Evolutionary conservation across 345 rosid species (phyloP).

Genomic region (Linum trigynum): DNA sequence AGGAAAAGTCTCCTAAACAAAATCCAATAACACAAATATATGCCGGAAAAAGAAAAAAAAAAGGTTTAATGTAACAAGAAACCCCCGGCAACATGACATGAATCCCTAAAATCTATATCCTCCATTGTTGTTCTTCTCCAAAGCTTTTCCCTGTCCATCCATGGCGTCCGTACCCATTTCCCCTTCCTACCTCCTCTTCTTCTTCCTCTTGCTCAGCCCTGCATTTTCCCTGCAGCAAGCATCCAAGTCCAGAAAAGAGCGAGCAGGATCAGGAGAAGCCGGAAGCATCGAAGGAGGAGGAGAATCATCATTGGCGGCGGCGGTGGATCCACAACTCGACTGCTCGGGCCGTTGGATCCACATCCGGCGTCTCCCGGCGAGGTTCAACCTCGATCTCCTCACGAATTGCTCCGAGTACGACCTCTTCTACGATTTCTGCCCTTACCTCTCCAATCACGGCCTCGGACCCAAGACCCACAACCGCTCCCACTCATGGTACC

Average conservation of each 20-base stretch:
- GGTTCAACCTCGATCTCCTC: conserved; percentile 85
- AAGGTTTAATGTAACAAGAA: too few species aligned
- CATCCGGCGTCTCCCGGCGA: conserved; percentile 60
- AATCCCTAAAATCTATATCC: not conserved
- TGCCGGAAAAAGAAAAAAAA: too few species aligned
- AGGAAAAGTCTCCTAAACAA: too few species aligned
- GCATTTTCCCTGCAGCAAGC: not conserved
- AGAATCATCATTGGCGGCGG: too few species aligned
- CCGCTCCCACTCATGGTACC: conserved; percentile 76
- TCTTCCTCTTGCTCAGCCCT: conserved; percentile 2
- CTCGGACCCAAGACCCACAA: conserved; percentile 77
- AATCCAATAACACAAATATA: too few species aligned
- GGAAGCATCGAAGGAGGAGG: not conserved
- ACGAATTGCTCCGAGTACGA: conserved; percentile 62
- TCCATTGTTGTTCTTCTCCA: not conserved
- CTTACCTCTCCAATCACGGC: conserved; percentile 73
- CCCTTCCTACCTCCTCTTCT: not conserved
- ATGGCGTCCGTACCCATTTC: not conserved
- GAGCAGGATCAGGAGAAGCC: not conserved
- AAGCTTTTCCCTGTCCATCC: too few species aligned
- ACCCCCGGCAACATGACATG: too few species aligned
- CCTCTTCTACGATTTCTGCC: conserved; percentile 54
- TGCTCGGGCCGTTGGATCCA: conserved; percentile 83
- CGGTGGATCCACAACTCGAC: not conserved
- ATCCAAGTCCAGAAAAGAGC: not conserved